Evolutionary conservation across 1,139 yeast genomes (phyloP), one percentile per base, ranked within the genome.

Genomic region (Protomyces lactucae-debilis): DNA sequence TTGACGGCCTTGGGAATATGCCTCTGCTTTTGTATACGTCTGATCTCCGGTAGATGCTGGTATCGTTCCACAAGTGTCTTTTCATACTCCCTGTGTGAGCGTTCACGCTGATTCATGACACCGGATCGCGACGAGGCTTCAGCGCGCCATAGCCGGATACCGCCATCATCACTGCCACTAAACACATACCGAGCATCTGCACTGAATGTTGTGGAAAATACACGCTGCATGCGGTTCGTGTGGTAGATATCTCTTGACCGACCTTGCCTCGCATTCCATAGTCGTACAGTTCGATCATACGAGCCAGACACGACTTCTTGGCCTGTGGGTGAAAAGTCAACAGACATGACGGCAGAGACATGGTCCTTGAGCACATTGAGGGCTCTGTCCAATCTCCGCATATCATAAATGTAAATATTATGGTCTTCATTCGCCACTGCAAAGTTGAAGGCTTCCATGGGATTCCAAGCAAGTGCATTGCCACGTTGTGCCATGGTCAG

Each of bases 311-410:
- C 98, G 51, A 95, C 77, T 75, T 93, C 98, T 74, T 90, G 92
- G 70, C 99, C 99, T 0, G 99, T 92, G 52, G 99, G 99, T 12
- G 96, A 85, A 73, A 89, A 93, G 75, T 95, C 99, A 52, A 93
- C 85, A 73, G 90, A 96, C 85, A 92, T 83, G 6, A 95, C 95
- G 0, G 98, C 97, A 48, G 96, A 88, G 52, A 93, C 97, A 74
- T 95, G 99, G 75, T 92, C 99, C 76, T 93, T 92, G 76, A 83
- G 90, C 16, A 93, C 90, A 70, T 91, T 92, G 57, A 86, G 74
- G 0, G 97, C 86, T 65, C 88, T 81, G 55, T 80, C 80, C 82
- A 95, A 80, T 73, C 91, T 88, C 73, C 99, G 82, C 97, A 95
- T 93, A 76, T 95, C 99, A 84, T 96, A 95, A 65, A 88, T 82